phyloP scores from a whole-genome alignment of 257 asterid species.

The Knoxia roxburghii region DNA sequence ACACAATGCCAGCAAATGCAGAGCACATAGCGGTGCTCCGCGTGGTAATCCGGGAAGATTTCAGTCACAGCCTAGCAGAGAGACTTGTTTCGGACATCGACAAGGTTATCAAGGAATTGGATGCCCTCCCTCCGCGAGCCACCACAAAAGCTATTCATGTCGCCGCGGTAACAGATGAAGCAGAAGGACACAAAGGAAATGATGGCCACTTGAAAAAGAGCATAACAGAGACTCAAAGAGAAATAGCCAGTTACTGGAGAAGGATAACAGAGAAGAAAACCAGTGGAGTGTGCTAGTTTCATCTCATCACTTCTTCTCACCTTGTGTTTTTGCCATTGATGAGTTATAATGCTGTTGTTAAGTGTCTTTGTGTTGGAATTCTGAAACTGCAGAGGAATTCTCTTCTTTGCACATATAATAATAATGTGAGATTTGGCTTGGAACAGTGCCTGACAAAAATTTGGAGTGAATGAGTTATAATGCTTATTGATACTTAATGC shows the following conservation, averaged over 20 bases:
- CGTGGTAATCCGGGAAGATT: constrained; percentile 63
- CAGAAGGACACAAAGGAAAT: constrained; percentile 6
- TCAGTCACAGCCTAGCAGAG: constrained; percentile 53
- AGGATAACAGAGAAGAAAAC: constrained; percentile 48
- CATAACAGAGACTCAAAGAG: constrained; percentile 23
- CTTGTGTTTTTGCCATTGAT: not conserved
- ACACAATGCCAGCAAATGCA: constrained; percentile 71
- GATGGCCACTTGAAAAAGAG: constrained; percentile 17
- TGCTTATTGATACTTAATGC: too few species aligned
- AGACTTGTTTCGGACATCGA: constrained; percentile 49
- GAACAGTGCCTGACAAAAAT: too few species aligned
- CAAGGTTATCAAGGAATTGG: constrained; percentile 52
- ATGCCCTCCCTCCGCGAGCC: constrained; percentile 32
- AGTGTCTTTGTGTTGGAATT: not conserved
- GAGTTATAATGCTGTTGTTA: not conserved
- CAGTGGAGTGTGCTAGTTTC: constrained; percentile 48
- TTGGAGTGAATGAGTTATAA: too few species aligned
- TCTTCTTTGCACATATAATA: too few species aligned
- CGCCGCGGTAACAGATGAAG: constrained; percentile 19
- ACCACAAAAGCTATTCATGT: constrained; percentile 27
- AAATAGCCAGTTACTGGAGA: constrained; percentile 48
- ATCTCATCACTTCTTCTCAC: not conserved
- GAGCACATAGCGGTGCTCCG: constrained; percentile 59
- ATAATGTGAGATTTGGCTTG: too few species aligned
- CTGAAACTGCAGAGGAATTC: too few species aligned